phyloP scores from a whole-genome alignment of 805 yeast species.

The Kluyveromyces starmeri region DNA sequence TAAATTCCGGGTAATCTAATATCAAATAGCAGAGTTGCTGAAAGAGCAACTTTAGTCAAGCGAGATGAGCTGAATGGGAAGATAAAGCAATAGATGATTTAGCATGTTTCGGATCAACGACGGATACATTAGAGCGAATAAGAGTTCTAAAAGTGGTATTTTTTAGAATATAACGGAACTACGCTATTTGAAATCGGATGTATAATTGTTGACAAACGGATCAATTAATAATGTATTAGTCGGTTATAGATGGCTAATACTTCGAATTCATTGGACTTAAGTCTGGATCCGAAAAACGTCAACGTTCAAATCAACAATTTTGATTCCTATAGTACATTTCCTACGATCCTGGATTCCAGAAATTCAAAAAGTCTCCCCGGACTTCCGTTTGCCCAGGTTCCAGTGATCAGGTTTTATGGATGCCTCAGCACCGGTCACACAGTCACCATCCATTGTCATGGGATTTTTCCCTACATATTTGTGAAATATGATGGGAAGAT shows the following conservation, averaged over 20 bases:
- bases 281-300: constrained; percentile 17
- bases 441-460: constrained; percentile 67
- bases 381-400: constrained; percentile 42
- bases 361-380: constrained; percentile 29
- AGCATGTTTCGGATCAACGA: too few relatives aligned
- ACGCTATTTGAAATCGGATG: too few relatives aligned
- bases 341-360: constrained; percentile 45
- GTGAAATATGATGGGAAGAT: constrained; percentile 45
- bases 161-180: too few relatives aligned
- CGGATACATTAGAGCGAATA: too few relatives aligned
- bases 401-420: constrained; percentile 74
- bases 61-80: too few relatives aligned
- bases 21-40: too few relatives aligned
- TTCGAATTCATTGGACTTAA: constrained; percentile 1
- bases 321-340: constrained; percentile 57
- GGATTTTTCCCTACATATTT: constrained; percentile 73
- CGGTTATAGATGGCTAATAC: not conserved
- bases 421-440: constrained; percentile 51
- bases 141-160: too few relatives aligned
- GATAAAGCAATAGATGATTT: too few relatives aligned
- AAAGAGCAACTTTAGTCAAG: too few relatives aligned
- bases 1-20: too few relatives aligned
- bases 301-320: constrained; percentile 51
- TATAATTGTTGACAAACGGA: too few relatives aligned
- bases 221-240: too few relatives aligned